Evolutionary conservation across 768 basidiomycete genomes (phyloP), one percentile per base, ranked within the genome.

Genomic region (Boletus fagicola): DNA sequence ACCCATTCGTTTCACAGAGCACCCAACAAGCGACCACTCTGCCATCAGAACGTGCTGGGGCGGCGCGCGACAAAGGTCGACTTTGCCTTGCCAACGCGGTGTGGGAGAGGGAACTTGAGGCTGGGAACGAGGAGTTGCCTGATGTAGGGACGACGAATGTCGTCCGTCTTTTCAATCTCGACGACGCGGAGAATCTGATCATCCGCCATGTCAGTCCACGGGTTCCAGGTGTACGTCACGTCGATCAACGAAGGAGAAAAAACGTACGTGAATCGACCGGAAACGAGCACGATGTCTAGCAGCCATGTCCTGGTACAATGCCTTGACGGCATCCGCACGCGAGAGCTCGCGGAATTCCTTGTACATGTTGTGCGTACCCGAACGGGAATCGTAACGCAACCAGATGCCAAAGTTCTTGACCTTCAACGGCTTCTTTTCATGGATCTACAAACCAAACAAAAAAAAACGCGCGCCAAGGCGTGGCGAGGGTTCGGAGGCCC

Each of bases 341-440:
- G 83, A 83, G 67, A 99, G 88, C 68, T 98, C 96, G 71, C 94
- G 92, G 90, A 92, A 98, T 77, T 92, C 90, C 85, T 95, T 95
- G 90, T 97, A 97, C 94, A 98, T 96, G 87, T 99, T 99, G 88
- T 98, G 97, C 46, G 97, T 99, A 62, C 97, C 97, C 51, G 95
- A 97, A 68, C 96, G 94, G 53, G 96, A 98, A 79, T 99, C 97
- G 78, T 99, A 99, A 68, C 96, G 91, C 74, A 99, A 78, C 97
- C 97, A 98, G 79, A 99, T 92, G 65, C 97, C 97, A 73, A 99
- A 98, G 88, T 97, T 98, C 86, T 99, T 98, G 76, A 98, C 90
- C 80, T 95, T 95, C 76, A 97, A 73, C 24, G 97, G 97, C 77
- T 90, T 93, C 85, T 92, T 95, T 82, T 98, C 96, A 72, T 89